Evolutionary conservation across 306 rosid species (phyloP).

Genomic region (Acmispon strigosus): DNA sequence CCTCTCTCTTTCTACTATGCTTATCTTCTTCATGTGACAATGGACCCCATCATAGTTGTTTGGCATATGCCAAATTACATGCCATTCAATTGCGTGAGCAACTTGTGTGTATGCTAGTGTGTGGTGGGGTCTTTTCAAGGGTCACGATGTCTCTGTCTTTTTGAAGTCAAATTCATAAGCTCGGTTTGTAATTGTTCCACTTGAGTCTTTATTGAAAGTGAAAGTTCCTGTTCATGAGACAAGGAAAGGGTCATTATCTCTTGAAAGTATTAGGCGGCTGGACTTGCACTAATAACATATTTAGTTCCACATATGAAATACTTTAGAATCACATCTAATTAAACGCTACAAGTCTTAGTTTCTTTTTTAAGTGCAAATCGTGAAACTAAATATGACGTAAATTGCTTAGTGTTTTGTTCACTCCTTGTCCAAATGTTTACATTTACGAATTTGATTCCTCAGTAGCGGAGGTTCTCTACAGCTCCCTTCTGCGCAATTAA

Average conservation of each 20-base stretch:
- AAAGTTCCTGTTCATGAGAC: slow-evolving; percentile 2
- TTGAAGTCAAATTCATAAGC: slow-evolving; percentile 24
- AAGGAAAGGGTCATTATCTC: background rate
- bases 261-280: slow-evolving; percentile 2
- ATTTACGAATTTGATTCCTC: background rate
- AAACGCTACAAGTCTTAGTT: too few relatives aligned
- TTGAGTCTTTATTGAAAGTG: slow-evolving; percentile 9
- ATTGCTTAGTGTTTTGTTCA: background rate
- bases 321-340: too few relatives aligned
- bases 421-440: background rate
- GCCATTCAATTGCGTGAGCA: slow-evolving; percentile 23
- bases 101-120: background rate
- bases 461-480: too few relatives aligned
- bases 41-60: slow-evolving; percentile 21
- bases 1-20: background rate
- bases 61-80: slow-evolving; percentile 24
- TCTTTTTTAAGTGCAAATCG: too few relatives aligned
- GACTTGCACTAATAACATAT: background rate
- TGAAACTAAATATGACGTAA: too few relatives aligned
- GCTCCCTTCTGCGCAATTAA: too few relatives aligned
- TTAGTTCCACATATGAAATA: too few relatives aligned
- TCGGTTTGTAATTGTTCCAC: background rate
- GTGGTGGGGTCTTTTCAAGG: slow-evolving; percentile 29
- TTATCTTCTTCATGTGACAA: slow-evolving; percentile 20
- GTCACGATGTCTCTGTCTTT: slow-evolving; percentile 20